A percentile compares a stretch with the other conserved stretches of the same genome.
These are phyloP conservation scores for Atractiella rhizophila DNA, from an alignment of 768 basidiomycete species.

Conservation along the genomic window DNA sequence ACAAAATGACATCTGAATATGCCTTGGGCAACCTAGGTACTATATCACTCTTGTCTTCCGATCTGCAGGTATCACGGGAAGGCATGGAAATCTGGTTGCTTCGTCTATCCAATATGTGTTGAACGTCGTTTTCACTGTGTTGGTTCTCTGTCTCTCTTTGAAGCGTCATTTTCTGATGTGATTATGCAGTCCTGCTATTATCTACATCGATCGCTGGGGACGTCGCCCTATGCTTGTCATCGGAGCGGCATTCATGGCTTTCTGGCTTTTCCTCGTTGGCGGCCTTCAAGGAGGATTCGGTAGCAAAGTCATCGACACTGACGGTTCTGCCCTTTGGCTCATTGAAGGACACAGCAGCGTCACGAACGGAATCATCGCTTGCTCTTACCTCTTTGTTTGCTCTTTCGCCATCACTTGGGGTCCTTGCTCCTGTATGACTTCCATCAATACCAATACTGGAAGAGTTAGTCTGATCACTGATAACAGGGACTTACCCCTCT, in stretches of 20 bases:
- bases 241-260: conserved; percentile 28
- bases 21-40: too few relatives aligned
- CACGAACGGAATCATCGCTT: conserved; percentile 49
- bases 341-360: conserved; percentile 32
- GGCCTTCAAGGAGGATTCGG: conserved; percentile 45
- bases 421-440: conserved; percentile 13
- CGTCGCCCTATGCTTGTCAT: conserved; percentile 45
- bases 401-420: conserved; percentile 47
- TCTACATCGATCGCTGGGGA: conserved; percentile 54
- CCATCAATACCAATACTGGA: neutral
- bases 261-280: conserved; percentile 53
- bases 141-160: too few relatives aligned
- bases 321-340: conserved; percentile 26
- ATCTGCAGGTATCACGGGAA: conserved; percentile 48
- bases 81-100: conserved; percentile 48
- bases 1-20: too few relatives aligned
- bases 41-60: conserved; percentile 43
- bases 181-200: conserved; percentile 27
- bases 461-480: conserved; percentile 18
- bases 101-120: conserved; percentile 36
- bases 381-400: conserved; percentile 44
- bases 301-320: neutral
- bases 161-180: too few relatives aligned
- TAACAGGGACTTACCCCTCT: conserved; percentile 30
- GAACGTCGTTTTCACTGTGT: conserved; percentile 6